Percentiles rank a stretch among this genome's conserved stretches.
These are phyloP conservation scores for Myriosclerotinia curreyana DNA, from an alignment of 2,329 filamentous ascomycete species.

Conservation along the genomic window DNA sequence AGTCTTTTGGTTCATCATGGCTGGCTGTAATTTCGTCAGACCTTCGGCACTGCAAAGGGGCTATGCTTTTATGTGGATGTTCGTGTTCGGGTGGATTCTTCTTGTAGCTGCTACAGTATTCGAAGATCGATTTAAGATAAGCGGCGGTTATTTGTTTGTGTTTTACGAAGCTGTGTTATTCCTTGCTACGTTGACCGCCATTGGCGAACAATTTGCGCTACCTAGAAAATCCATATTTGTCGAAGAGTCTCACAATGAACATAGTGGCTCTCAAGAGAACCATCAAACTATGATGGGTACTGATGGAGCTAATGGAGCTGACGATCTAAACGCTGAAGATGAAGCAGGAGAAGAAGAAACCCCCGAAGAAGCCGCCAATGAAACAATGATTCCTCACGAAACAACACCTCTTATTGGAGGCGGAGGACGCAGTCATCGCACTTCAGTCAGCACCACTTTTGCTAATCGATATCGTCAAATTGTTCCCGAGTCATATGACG, in stretches of 20 bases:
- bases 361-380: neutral
- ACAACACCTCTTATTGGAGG: slow-evolving; percentile 52
- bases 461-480: slow-evolving; percentile 48
- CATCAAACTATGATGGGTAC: slow-evolving; percentile 37
- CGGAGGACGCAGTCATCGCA: slow-evolving; percentile 40
- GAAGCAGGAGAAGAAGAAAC: slow-evolving; percentile 38
- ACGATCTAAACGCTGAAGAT: slow-evolving; percentile 35
- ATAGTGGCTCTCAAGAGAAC: slow-evolving; percentile 39
- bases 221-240: slow-evolving; percentile 69
- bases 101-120: slow-evolving; percentile 71
- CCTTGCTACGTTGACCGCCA: slow-evolving; percentile 68
- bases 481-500: slow-evolving; percentile 32
- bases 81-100: slow-evolving; percentile 67
- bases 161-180: slow-evolving; percentile 77
- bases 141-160: slow-evolving; percentile 75
- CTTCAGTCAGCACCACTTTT: slow-evolving; percentile 57
- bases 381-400: slow-evolving; percentile 42
- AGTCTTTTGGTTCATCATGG: slow-evolving; percentile 77
- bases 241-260: slow-evolving; percentile 51
- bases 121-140: slow-evolving; percentile 71
- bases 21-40: slow-evolving; percentile 72
- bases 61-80: slow-evolving; percentile 83
- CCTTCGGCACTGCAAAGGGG: slow-evolving; percentile 83
- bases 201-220: slow-evolving; percentile 77
- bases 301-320: slow-evolving; percentile 43